Evolutionary conservation across 805 yeast species (phyloP), one percentile per base, ranked within the genome.

Genomic region (Candida berthetii): DNA sequence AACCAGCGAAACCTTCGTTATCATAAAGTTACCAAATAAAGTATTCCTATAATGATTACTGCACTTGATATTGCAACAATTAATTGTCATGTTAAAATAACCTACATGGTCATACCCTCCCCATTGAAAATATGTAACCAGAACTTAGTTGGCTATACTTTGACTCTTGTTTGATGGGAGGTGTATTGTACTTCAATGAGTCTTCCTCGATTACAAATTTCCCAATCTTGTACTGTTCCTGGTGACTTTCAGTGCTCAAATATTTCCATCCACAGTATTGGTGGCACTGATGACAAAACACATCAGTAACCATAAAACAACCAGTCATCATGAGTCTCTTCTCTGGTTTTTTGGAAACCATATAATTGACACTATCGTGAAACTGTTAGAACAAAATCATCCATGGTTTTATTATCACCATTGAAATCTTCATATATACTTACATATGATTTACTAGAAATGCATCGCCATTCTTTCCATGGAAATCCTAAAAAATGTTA

Each of bases 211-310:
- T 63, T 31, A 81, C 77, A 49, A 62, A 80, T 48, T 72, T 69
- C 8, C 83, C 82, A 50, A 77, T 85, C 54, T 82, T 82, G 55
- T 75, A 79, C 44, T 66, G 62, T 60, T 79, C 81, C 15, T 64
- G 56, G 17, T 51, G 50, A 24, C 62, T 57, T 27, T 66, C 68
- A 36, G 82, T 71, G 48, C 64, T 65, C 32, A 79, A 53, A 50
- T 82, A 82, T 45, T 71, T 73, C 88, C 88, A 82, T 3, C 87
- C 88, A 15, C 82, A 61, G 40, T 71, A 59, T 5, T 59, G 55
- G 38, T 63, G 61, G 53, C 88, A 82, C 46, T 72, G 74, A 36
- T 69, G 72, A 51, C 88, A 82, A 31, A 52, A 51, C 25, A 80
- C 68, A 49, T 78, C 82, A 44, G 78, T 71, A 3, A 82, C 83